Conservation (phyloP, 441 rosid species). For the Capsella rubella region DNA sequence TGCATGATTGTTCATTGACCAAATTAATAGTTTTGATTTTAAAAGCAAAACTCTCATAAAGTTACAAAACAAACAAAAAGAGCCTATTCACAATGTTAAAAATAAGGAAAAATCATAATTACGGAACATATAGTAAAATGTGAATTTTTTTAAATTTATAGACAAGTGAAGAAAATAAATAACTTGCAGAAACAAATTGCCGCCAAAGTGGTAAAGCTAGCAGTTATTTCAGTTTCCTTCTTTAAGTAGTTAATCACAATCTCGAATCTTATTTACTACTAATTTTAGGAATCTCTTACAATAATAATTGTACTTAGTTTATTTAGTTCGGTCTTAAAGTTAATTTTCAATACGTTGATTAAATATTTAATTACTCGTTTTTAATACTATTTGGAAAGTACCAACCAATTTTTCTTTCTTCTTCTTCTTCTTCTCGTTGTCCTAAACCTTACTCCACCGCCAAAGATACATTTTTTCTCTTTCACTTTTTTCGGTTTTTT, state of each 20-base stretch:
- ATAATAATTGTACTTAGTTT: background rate
- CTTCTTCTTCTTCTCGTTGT: conserved; percentile 31
- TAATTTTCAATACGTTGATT: background rate
- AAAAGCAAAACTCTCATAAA: background rate
- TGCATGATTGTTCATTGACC: too few relatives aligned
- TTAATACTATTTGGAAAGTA: background rate
- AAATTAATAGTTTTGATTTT: too few relatives aligned
- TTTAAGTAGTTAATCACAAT: background rate
- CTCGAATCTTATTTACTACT: background rate
- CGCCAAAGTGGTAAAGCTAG: conserved; percentile 20
- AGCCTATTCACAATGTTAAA: background rate
- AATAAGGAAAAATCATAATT: too few relatives aligned
- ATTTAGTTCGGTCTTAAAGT: conserved; percentile 24
- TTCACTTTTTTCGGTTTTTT: background rate
- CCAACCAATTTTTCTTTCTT: background rate
- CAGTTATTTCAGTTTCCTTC: conserved; percentile 27
- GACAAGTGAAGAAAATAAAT: background rate
- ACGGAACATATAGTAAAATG: background rate
- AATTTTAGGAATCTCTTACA: background rate
- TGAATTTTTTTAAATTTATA: background rate
- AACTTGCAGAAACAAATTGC: conserved; percentile 1
- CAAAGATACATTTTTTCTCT: conserved; percentile 17
- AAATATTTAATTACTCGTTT: background rate
- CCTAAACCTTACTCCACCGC: conserved; percentile 42
- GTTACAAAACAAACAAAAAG: too few relatives aligned